Percentiles rank a stretch among this genome's conserved stretches.
These are phyloP conservation scores for Boechera divaricarpa DNA, from an alignment of 345 rosid genomes.

Conservation along the genomic window DNA sequence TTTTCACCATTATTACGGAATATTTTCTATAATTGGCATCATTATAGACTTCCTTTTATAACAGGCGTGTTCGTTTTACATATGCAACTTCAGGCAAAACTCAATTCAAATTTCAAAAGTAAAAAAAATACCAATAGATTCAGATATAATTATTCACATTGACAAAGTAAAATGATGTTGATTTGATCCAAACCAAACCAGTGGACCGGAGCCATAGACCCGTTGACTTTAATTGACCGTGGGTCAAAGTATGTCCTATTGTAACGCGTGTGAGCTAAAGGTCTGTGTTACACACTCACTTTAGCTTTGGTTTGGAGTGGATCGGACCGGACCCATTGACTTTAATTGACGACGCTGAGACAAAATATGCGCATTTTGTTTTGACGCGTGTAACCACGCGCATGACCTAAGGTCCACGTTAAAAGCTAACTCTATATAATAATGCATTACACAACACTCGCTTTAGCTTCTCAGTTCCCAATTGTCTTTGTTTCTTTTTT, in stretches of 20 bases:
- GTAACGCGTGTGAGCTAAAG: too few relatives aligned
- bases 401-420: conserved; percentile 9
- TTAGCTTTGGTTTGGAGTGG: conserved; percentile 16
- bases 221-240: neutral
- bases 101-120: conserved; percentile 35
- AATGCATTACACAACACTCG: conserved; percentile 6
- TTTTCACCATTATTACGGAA: conserved; percentile 33
- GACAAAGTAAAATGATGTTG: conserved; percentile 9
- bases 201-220: conserved; percentile 21
- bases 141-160: conserved; percentile 1
- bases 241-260: neutral
- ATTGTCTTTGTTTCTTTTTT: conserved; percentile 1
- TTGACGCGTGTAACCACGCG: conserved; percentile 37
- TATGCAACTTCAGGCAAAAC: conserved; percentile 16
- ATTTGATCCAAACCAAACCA: conserved; percentile 12
- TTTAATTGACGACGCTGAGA: neutral
- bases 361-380: neutral
- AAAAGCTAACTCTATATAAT: conserved; percentile 26
- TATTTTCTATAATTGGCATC: conserved; percentile 38
- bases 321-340: conserved; percentile 22
- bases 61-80: conserved; percentile 31
- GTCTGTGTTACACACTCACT: too few relatives aligned
- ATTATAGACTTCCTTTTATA: conserved; percentile 26
- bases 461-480: conserved; percentile 22
- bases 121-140: neutral